These are phyloP conservation scores for Cucurbita argyrosperma DNA, from an alignment of 306 rosid species.

Conservation along the genomic window DNA sequence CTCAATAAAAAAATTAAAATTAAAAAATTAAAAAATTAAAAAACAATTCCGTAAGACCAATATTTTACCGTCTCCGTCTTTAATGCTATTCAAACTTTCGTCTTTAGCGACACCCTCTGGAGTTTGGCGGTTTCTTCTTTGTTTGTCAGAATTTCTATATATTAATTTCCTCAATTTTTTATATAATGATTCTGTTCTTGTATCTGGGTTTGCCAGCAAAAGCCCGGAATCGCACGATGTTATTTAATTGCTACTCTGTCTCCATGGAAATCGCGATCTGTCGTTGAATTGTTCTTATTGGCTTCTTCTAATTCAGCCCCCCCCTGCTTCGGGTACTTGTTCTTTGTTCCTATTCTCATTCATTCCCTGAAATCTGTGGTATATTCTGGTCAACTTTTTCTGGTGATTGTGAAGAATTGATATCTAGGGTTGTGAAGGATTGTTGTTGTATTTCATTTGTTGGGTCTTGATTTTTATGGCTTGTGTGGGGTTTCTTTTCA, in stretches of 20 bases:
- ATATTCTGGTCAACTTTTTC: background rate
- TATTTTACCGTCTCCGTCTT: background rate
- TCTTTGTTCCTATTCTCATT: background rate
- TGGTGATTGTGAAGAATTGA: background rate
- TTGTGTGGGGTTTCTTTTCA: background rate
- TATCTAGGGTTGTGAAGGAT: background rate
- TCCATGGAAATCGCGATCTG: background rate
- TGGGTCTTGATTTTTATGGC: background rate
- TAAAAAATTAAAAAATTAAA: background rate
- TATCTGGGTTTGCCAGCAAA: slow-evolving; percentile 4
- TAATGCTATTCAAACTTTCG: background rate
- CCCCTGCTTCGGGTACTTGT: background rate
- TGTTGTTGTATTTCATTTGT: background rate
- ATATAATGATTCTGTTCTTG: background rate
- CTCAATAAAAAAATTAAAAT: background rate
- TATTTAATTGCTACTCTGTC: background rate
- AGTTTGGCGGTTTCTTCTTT: background rate
- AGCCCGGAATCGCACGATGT: background rate
- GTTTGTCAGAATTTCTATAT: background rate
- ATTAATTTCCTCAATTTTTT: slow-evolving; percentile 2
- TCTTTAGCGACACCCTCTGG: background rate
- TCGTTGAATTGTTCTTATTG: background rate
- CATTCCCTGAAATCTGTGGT: background rate
- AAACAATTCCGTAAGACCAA: background rate
- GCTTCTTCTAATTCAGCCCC: background rate